Evolutionary conservation across 495 filamentous ascomycete species (phyloP), one percentile per base, ranked within the genome.

Genomic region (Cryomyces minteri): DNA sequence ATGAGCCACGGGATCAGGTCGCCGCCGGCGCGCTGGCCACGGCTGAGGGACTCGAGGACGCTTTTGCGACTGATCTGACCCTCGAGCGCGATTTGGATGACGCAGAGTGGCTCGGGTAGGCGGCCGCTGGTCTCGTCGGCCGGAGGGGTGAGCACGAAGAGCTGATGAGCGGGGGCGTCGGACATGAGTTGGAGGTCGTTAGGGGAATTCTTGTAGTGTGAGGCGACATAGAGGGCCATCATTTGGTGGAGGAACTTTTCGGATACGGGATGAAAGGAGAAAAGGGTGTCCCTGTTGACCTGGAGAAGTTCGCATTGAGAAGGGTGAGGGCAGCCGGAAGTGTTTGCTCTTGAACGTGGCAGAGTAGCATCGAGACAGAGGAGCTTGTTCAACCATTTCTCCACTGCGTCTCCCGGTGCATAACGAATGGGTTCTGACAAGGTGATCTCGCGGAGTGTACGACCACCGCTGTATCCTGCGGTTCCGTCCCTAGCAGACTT

Each of bases 1-100:
- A 99, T 83, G 38, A 96, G 73, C 92, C 92, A 99, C 1, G 92
- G 92, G 43, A 99, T 99, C 40, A 99, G 67, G 59, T 99, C 92
- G 48, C 92, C 92, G 18, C 87, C 82, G 6, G 88, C 84, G 43
- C 93, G 71, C 57, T 87, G 82, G 28, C 92, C 92, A 53, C 92
- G 75, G 56, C 80, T 86, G 48, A 99, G 63, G 55, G 81, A 79
- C 61, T 84, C 88, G 40, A 93, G 69, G 1, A 99, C 87, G 57
- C 84, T 94, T 52, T 94, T 77, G 50, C 76, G 79, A 67, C 85
- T 94, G 58, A 99, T 96, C 51, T 80, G 80, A 50, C 92, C 90
- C 68, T 99, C 92, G 6, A 96, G 72, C 0, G 90, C 82, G 36
- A 99, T 79, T 56, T 99, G 92, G 44, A 99, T 80, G 2, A 96